Evolutionary conservation across 2,329 filamentous ascomycete species (phyloP).

Genomic region (Pestalotiopsis sp.): DNA sequence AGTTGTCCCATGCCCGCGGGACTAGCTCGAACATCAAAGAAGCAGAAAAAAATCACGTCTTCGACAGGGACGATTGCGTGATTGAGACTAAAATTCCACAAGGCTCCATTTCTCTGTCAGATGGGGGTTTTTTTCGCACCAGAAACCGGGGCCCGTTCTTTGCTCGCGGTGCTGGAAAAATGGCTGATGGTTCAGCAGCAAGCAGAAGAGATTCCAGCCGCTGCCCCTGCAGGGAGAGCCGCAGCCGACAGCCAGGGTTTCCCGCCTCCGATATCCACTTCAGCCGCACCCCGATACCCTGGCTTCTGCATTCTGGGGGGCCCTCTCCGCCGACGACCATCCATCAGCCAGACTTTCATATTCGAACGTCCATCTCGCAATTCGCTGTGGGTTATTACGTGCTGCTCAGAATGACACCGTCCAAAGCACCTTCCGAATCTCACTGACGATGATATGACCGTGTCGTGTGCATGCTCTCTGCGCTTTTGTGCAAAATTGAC

Average conservation of each 20-base stretch:
- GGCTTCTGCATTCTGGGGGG: background rate
- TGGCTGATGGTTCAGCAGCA: background rate
- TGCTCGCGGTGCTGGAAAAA: slow-evolving; percentile 1
- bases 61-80: slow-evolving; percentile 14
- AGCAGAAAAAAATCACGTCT: slow-evolving; percentile 14
- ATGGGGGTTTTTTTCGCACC: background rate
- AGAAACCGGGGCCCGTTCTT: slow-evolving; percentile 4
- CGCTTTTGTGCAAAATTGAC: background rate
- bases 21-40: background rate
- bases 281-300: slow-evolving; percentile 16
- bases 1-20: background rate
- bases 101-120: slow-evolving; percentile 2
- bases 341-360: background rate
- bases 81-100: slow-evolving; percentile 11
- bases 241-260: slow-evolving; percentile 16
- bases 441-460: background rate
- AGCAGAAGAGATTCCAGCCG: background rate
- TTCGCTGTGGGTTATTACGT: background rate
- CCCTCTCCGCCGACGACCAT: background rate
- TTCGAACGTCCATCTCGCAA: background rate
- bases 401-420: background rate
- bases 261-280: slow-evolving; percentile 16
- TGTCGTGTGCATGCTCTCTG: background rate
- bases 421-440: background rate
- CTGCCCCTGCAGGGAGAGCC: slow-evolving; percentile 2